Evolutionary conservation across 371 early-diverging fungal genomes (phyloP).

Genomic region (Circinella umbellata): DNA sequence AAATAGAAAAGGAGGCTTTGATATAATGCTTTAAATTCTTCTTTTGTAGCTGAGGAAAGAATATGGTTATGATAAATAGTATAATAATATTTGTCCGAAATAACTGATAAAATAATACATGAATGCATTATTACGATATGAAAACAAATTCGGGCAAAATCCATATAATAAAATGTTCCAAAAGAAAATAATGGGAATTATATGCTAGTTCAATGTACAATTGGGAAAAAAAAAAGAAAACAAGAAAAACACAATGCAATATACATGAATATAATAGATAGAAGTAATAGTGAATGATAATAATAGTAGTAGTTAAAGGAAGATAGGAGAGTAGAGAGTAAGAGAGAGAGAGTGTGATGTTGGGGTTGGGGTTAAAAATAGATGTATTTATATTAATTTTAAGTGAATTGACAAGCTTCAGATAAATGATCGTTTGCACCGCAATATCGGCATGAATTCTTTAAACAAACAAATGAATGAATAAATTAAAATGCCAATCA

Average conservation of each 20-base stretch:
- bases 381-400: background rate
- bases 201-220: background rate
- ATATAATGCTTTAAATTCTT: too few relatives aligned
- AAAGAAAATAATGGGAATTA: background rate
- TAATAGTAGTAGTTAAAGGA: background rate
- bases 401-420: slow-evolving; percentile 22
- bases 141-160: too few relatives aligned
- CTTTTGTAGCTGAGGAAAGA: too few relatives aligned
- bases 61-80: too few relatives aligned
- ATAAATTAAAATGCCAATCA: background rate
- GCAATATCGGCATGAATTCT: slow-evolving; percentile 30
- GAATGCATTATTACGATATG: too few relatives aligned
- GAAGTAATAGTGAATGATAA: too few relatives aligned
- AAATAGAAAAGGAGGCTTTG: too few relatives aligned
- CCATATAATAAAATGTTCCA: background rate
- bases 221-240: background rate
- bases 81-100: too few relatives aligned
- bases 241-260: slow-evolving; percentile 3
- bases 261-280: background rate
- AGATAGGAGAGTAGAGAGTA: background rate
- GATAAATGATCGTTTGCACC: slow-evolving; percentile 27
- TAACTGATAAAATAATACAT: too few relatives aligned
- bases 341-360: too few relatives aligned
- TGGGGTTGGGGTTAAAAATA: background rate
- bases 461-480: background rate